Conservation (phyloP, 495 filamentous ascomycete genomes). For the Tricharina praecox region DNA sequence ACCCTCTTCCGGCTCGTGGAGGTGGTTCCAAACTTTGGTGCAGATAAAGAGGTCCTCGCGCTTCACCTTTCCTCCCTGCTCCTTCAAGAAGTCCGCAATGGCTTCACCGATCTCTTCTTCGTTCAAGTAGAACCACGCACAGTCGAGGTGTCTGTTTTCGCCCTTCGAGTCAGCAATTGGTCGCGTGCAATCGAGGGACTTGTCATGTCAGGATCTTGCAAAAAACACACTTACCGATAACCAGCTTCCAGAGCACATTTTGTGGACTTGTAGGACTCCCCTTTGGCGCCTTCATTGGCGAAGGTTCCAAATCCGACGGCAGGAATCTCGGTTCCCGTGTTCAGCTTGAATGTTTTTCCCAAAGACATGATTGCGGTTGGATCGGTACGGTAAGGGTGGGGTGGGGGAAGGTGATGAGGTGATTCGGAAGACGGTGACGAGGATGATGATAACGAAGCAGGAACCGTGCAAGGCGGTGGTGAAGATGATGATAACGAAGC, state of each 20-base stretch:
- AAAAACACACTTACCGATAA: conserved; percentile 35
- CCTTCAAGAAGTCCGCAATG: conserved; percentile 47
- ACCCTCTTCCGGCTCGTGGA: conserved; percentile 39
- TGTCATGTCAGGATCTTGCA: too few species aligned
- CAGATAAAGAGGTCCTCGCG: conserved; percentile 46
- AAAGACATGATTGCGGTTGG: conserved; percentile 27
- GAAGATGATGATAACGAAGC: too few species aligned
- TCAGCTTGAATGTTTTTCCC: conserved; percentile 37
- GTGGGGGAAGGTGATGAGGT: too few species aligned
- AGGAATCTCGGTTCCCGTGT: conserved; percentile 45
- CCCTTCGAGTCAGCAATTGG: conserved; percentile 6
- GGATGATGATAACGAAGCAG: too few species aligned
- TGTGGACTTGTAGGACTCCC: conserved; percentile 44
- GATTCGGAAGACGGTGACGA: too few species aligned
- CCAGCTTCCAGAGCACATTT: conserved; percentile 39
- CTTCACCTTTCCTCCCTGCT: conserved; percentile 36
- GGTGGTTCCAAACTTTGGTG: conserved; percentile 51
- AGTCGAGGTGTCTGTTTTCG: conserved; percentile 47
- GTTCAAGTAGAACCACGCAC: conserved; percentile 61
- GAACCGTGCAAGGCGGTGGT: too few species aligned
- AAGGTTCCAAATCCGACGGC: conserved; percentile 52
- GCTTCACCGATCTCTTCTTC: conserved; percentile 59
- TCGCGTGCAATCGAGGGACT: too few species aligned
- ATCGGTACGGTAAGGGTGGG: conserved; percentile 35
- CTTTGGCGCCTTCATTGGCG: conserved; percentile 41